Conservation (phyloP, 805 yeast species). For the Metschnikowia chrysomelidarum region DNA sequence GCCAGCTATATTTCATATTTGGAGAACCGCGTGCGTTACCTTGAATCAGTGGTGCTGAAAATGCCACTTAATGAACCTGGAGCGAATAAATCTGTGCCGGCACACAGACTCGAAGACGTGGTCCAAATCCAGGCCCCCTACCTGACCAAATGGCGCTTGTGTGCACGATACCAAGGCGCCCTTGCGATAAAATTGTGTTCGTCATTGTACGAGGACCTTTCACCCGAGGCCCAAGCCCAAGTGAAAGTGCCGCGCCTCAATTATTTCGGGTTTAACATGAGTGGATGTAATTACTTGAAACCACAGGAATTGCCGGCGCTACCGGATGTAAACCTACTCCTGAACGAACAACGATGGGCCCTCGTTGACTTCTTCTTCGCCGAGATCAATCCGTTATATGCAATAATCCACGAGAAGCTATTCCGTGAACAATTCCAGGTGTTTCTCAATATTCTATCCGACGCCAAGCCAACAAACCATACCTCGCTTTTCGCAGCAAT, state of each 20-base stretch:
- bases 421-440: conserved; percentile 48
- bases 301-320: conserved; percentile 33
- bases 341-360: conserved; percentile 8
- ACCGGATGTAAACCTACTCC: conserved; percentile 19
- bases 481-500: conserved; percentile 53
- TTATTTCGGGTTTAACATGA: conserved; percentile 64
- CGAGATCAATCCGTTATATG: conserved; percentile 52
- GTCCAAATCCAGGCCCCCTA: conserved; percentile 17
- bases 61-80: not conserved
- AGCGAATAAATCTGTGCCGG: not conserved
- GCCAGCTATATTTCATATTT: conserved; percentile 24
- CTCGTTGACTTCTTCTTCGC: conserved; percentile 43
- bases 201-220: conserved; percentile 30
- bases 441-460: conserved; percentile 17
- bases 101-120: conserved; percentile 16
- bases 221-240: conserved; percentile 29
- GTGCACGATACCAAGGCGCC: conserved; percentile 45
- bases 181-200: conserved; percentile 36
- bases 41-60: conserved; percentile 26
- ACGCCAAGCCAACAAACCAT: conserved; percentile 25
- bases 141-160: conserved; percentile 45
- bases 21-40: conserved; percentile 40
- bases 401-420: conserved; percentile 52
- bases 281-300: conserved; percentile 51
- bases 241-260: conserved; percentile 54